Evolutionary conservation across 139 green algal genomes (phyloP).

Genomic region (Limnomonas spitsbergensis): DNA sequence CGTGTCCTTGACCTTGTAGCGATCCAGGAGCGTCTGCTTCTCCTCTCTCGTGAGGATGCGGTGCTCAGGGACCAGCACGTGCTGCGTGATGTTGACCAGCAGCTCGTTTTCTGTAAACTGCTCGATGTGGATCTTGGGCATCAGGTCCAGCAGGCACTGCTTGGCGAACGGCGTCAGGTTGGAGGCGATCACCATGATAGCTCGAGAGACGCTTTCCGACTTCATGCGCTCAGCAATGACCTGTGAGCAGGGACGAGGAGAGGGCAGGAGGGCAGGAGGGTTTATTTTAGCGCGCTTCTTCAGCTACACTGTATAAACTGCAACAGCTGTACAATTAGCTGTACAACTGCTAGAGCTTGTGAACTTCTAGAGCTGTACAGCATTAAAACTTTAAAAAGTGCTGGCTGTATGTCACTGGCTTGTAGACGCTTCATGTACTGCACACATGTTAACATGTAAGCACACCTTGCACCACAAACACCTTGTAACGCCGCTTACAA

Average conservation of each 20-base stretch:
- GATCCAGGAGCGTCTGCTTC: conserved; percentile 60
- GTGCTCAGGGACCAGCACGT: conserved; percentile 90
- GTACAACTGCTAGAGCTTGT: too few relatives aligned
- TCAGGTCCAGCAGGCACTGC: conserved; percentile 21
- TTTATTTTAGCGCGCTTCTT: too few relatives aligned
- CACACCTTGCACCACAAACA: too few relatives aligned
- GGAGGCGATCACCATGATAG: conserved; percentile 81
- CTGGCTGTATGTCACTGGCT: too few relatives aligned
- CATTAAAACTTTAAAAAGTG: too few relatives aligned
- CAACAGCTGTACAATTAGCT: too few relatives aligned
- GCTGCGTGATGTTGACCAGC: conserved; percentile 96
- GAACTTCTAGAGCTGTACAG: too few relatives aligned
- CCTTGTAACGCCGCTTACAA: too few relatives aligned
- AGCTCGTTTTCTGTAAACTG: conserved; percentile 88
- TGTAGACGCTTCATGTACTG: too few relatives aligned
- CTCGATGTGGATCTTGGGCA: conserved; percentile 66
- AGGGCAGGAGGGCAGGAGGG: too few relatives aligned
- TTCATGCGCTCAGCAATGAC: conserved; percentile 86
- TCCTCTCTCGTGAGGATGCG: conserved; percentile 78
- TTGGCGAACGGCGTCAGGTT: conserved; percentile 65
- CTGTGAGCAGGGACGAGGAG: conserved; percentile 28
- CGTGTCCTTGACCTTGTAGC: conserved; percentile 95
- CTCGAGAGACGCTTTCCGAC: conserved; percentile 68
- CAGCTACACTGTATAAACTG: too few relatives aligned
- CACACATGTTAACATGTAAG: too few relatives aligned